Base-by-base conservation (phyloP, 2,329 filamentous ascomycete species). In the Neonectria ditissima region DNA sequence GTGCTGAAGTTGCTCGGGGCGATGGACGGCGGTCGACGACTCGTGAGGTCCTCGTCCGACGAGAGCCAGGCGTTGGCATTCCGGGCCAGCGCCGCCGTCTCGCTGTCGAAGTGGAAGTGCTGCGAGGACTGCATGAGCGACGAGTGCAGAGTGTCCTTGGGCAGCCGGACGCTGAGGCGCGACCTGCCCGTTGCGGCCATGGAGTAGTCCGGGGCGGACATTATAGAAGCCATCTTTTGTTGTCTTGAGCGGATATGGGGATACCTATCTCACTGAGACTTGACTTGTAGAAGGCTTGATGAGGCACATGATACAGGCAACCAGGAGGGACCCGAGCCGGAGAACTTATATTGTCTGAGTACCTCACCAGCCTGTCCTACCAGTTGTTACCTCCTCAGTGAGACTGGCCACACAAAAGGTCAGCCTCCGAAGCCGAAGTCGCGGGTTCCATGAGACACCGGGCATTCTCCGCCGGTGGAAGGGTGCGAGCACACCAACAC, bases 151-250 rank as follows among this genome's bases (percentile, higher is more conserved):
- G 71, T 68, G 24, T 73, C 69, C 11, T 66, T 66, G 7, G 73
- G 73, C 2, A 75, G 43, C 24, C 70, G 67, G 9, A 75, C 67
- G 48, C 71, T 74, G 7, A 75, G 66, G 22, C 64, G 71, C 30
- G 69, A 73, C 28, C 61, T 67, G 55, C 57, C 66, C 10, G 65
- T 65, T 59, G 67, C 55, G 54, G 66, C 70, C 66, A 72, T 71
- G 2, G 72, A 74, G 65, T 74, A 74, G 50, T 73, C 72, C 20
- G 72, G 72, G 16, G 70, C 69, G n/a, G 69, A 70, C 70, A 73
- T 71, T n/a, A 70, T 69, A 50, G 71, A 73, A 39, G 69, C 71
- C 71, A 73, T 73, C 18, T 70, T n/a, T n/a, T n/a, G n/a, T n/a
- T 69, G 59, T 44, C 41, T 47, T 14, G 43, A 47, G 24, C 11